Evolutionary conservation across 371 early-diverging fungal genomes (phyloP).

Genomic region (Entomophthora muscae): DNA sequence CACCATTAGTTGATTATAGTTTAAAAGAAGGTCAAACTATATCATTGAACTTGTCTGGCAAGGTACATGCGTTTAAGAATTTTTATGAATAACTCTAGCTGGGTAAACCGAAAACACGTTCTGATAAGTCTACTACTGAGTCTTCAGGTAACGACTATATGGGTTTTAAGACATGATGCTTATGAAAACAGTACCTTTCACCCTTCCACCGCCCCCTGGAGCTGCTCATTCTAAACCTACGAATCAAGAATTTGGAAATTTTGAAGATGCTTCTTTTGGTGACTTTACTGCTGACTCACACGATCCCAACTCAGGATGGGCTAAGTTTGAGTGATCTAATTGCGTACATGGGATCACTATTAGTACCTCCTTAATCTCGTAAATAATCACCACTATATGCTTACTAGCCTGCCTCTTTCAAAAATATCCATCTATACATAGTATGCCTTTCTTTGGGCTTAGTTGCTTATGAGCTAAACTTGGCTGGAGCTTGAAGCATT

Average conservation of each 20-base stretch:
- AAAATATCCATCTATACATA: no score
- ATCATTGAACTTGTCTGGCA: constrained; percentile 41
- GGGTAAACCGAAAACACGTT: not conserved
- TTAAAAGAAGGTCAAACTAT: constrained; percentile 76
- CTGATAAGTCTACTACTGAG: not conserved
- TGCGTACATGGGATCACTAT: no score
- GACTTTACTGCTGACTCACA: not conserved
- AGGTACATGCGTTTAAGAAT: not conserved
- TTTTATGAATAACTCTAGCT: not conserved
- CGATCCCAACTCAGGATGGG: not conserved
- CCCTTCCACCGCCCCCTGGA: not conserved
- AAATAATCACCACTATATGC: no score
- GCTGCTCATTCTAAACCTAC: not conserved
- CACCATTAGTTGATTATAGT: constrained; percentile 57
- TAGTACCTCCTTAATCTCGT: no score
- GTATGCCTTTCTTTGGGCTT: no score
- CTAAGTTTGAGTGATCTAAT: not conserved
- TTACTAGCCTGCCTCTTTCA: no score
- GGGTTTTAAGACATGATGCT: not conserved
- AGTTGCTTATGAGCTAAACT: no score
- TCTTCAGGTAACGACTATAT: not conserved
- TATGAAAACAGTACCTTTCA: not conserved
- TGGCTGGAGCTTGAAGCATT: no score
- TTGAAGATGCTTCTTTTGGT: not conserved
- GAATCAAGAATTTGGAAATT: not conserved